Evolutionary conservation across 2,329 filamentous ascomycete species (phyloP).

Genomic region (Ophiocordyceps camponoti-leonardi): DNA sequence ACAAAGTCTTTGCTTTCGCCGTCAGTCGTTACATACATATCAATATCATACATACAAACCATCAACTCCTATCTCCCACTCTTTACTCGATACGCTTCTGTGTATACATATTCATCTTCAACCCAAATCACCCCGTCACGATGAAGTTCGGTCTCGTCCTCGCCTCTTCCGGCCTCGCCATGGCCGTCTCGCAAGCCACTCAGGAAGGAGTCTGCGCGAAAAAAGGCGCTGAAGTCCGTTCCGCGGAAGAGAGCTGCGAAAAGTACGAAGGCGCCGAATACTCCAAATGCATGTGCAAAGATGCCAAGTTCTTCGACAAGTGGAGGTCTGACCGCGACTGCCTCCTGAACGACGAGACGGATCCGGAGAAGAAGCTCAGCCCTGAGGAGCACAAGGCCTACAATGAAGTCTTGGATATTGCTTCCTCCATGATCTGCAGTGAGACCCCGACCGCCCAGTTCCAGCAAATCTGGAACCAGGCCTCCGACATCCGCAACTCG

Average conservation of each 20-base stretch:
- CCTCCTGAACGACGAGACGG: too few species aligned
- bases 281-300: neutral
- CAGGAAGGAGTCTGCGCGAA: slow-evolving; percentile 6
- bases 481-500: too few species aligned
- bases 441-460: slow-evolving; percentile 20
- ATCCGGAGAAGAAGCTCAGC: too few species aligned
- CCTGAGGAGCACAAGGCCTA: too few species aligned
- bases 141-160: slow-evolving; percentile 5
- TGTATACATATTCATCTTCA: too few species aligned
- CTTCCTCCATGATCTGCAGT: slow-evolving; percentile 18
- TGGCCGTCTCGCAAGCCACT: slow-evolving; percentile 1
- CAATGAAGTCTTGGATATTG: too few species aligned
- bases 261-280: neutral
- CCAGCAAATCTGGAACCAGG: slow-evolving; percentile 12
- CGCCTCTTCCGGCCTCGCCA: slow-evolving; percentile 3
- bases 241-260: neutral
- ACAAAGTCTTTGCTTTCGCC: neutral
- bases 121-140: too few species aligned
- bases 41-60: neutral
- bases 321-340: slow-evolving; percentile 25
- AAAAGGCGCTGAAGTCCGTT: slow-evolving; percentile 8
- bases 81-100: too few species aligned
- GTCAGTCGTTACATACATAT: too few species aligned
- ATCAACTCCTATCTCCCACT: too few species aligned
- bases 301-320: slow-evolving; percentile 22